phyloP scores from a whole-genome alignment of 116 monocot genomes.

The Thalassia testudinum region DNA sequence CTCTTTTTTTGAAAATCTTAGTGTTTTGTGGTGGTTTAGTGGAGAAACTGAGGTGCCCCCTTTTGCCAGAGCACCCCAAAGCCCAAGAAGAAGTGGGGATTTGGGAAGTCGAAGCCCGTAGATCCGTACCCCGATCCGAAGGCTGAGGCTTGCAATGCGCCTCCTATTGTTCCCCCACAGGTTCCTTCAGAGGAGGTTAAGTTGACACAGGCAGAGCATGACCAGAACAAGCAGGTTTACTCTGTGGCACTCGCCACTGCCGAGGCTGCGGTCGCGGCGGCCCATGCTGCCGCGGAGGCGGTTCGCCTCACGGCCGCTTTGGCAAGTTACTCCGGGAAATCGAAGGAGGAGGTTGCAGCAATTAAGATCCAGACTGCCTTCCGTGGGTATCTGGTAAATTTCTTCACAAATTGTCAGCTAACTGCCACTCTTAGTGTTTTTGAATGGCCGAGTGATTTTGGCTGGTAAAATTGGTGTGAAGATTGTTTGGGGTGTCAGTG shows the following conservation, averaged over 20 bases:
- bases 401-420: too few species aligned
- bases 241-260: constrained; percentile 17
- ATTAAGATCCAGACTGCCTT: constrained; percentile 20
- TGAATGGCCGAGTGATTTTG: too few species aligned
- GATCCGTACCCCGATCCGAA: background rate
- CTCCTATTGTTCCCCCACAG: constrained; percentile 2
- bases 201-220: background rate
- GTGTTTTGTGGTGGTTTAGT: background rate
- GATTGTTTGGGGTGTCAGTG: too few species aligned
- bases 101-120: constrained; percentile 7
- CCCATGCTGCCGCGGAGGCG: constrained; percentile 21
- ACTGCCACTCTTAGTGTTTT: too few species aligned
- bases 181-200: constrained; percentile 4
- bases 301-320: constrained; percentile 14
- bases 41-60: background rate
- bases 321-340: constrained; percentile 2
- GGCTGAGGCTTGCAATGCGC: background rate
- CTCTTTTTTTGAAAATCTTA: background rate
- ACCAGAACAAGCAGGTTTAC: constrained; percentile 10
- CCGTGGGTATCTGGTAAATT: constrained; percentile 15
- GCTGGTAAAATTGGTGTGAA: too few species aligned
- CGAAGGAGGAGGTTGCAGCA: constrained; percentile 13
- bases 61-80: constrained; percentile 3
- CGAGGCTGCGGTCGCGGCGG: constrained; percentile 19
- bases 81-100: constrained; percentile 19